These are phyloP conservation scores for Cladobotryum protrusum DNA, from an alignment of 2,329 filamentous ascomycete genomes.

Conservation along the genomic window DNA sequence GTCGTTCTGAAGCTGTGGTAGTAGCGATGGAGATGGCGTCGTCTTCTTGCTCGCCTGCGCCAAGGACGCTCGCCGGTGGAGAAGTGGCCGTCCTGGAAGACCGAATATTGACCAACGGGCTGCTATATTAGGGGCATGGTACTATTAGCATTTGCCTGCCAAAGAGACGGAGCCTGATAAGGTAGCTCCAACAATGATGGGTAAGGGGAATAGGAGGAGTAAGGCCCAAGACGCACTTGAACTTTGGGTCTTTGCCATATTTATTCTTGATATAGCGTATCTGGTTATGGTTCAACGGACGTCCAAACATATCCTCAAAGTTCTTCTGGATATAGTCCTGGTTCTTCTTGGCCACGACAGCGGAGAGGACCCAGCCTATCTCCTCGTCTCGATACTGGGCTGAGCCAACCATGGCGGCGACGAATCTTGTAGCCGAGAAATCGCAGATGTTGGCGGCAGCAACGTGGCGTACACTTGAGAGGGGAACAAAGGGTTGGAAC, in stretches of 20 bases:
- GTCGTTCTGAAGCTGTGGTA: too few species aligned
- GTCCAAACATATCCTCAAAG: constrained; percentile 24
- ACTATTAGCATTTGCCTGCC: not conserved
- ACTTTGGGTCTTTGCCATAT: constrained; percentile 34
- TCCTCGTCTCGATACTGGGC: constrained; percentile 28
- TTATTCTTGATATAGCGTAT: constrained; percentile 36
- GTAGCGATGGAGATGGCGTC: not conserved
- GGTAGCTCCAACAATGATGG: too few species aligned
- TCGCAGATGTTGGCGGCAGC: not conserved
- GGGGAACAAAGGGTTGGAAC: not conserved
- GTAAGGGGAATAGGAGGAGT: too few species aligned
- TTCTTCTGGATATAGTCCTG: constrained; percentile 19
- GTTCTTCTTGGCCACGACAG: constrained; percentile 22
- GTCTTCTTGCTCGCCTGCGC: not conserved
- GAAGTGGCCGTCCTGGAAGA: constrained; percentile 4
- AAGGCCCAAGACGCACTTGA: constrained; percentile 25
- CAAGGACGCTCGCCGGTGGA: not conserved
- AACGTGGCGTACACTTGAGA: not conserved
- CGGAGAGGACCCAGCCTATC: constrained; percentile 29
- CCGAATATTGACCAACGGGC: constrained; percentile 13
- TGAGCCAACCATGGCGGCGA: constrained; percentile 27
- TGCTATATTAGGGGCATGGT: constrained; percentile 3
- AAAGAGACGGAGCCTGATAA: too few species aligned
- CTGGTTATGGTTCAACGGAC: constrained; percentile 27
- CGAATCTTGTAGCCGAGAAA: not conserved